Evolutionary conservation across 768 basidiomycete species (phyloP), one percentile per base, ranked within the genome.

Genomic region (Rhodotorula sphaerocarpa): DNA sequence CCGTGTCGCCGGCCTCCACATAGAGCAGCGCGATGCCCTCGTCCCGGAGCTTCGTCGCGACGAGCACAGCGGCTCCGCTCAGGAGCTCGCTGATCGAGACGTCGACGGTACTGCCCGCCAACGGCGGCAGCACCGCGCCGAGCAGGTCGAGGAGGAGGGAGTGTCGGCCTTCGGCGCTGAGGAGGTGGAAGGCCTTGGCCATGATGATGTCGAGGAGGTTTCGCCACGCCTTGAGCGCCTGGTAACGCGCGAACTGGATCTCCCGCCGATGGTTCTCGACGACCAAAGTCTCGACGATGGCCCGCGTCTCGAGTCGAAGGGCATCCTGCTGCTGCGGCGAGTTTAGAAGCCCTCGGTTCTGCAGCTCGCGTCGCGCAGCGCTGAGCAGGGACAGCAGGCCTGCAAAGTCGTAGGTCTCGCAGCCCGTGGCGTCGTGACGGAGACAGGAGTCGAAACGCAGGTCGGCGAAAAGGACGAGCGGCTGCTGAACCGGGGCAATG

Each of bases 71-170:
- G 0, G 84, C 82, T 70, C 93, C 90, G 2, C 89, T 86, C 12
- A 97, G 79, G 5, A 92, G 76, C n/a, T 91, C 80, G 16, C 88
- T 81, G 2, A 88, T 86, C 5, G 83, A 78, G 60, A 87, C 84
- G 42, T 85, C 81, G 27, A 86, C 77, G 58, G 84, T 84, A 16
- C 79, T 75, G 0, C 84, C 84, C 34, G 80, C 81, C 47, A 92
- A 80, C 27, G 82, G 82, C 4, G 79, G 75, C 3, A 90, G 86
- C 27, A 95, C 79, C 27, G 88, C 84, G 70, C 87, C 85, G 25
- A 97, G 80, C 25, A 97, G 78, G 73, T 95, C 93, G 70, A 93
- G 89, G 9, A 95, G 79, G 79, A 93, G 86, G 64, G 84, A 85
- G 75, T 96, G 91, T 30, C 89, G 82, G 30, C 82, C 83, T 61